Conservation (phyloP, 441 rosid species). For the Flueggea neowawraea region DNA sequence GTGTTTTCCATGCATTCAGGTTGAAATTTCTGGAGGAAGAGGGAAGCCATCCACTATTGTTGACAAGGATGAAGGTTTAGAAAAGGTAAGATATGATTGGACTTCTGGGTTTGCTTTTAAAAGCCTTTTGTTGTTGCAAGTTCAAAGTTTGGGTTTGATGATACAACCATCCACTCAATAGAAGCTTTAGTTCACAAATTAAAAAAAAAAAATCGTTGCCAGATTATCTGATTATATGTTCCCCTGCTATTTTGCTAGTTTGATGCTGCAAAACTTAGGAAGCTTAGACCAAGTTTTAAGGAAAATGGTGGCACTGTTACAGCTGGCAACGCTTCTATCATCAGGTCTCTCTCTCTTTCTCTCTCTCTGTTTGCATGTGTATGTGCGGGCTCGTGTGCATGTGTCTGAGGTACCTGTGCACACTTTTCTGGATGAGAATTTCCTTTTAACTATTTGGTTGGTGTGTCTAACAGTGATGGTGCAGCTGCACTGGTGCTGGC, state of each 20-base stretch:
- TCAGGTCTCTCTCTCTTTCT: slow-evolving; percentile 47
- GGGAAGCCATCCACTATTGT: slow-evolving; percentile 50
- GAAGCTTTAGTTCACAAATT: too few species aligned
- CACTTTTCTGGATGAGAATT: neutral
- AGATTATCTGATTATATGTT: neutral
- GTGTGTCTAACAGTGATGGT: slow-evolving; percentile 63
- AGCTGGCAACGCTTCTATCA: slow-evolving; percentile 97
- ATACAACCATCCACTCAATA: too few species aligned
- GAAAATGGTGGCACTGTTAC: slow-evolving; percentile 83
- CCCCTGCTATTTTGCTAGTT: slow-evolving; percentile 41
- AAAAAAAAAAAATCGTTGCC: neutral
- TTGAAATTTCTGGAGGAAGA: slow-evolving; percentile 72
- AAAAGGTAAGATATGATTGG: slow-evolving; percentile 47
- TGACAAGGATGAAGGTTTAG: slow-evolving; percentile 80
- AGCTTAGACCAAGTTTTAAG: slow-evolving; percentile 91
- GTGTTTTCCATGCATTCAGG: slow-evolving; percentile 40
- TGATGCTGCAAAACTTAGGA: slow-evolving; percentile 76
- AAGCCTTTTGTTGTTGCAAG: too few species aligned
- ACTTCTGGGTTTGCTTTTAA: neutral
- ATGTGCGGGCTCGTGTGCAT: too few species aligned
- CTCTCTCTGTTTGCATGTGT: neutral
- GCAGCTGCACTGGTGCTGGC: slow-evolving; percentile 91
- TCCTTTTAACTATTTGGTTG: neutral
- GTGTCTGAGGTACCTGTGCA: neutral
- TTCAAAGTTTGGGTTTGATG: too few species aligned